Base-by-base conservation (phyloP, 2,329 filamentous ascomycete species). In the Monosporascus sp. region DNA sequence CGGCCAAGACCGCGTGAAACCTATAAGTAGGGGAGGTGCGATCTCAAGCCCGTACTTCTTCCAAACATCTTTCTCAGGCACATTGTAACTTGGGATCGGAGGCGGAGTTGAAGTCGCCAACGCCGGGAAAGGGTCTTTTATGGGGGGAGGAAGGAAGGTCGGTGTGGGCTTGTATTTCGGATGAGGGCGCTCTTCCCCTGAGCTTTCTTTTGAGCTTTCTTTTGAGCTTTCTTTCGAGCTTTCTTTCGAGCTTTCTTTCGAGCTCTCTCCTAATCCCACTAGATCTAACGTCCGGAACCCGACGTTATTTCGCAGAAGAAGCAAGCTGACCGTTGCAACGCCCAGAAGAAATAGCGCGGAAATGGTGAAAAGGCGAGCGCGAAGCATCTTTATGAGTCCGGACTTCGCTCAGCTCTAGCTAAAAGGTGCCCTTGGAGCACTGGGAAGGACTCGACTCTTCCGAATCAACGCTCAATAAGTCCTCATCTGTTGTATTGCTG, bases 1-100 rank as follows among this genome's bases (percentile, higher is more conserved):
- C 2, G 75, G 74, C 75, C 76, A 82, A 52, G 76, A 75, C 37
- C 79, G 71, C 0, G 80, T 82, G 67, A 84, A 84, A n/a, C 80
- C 78, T 55, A 84, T 81, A 48, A 83, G 70, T 8, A 84, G 71
- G 2, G 81, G 79, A 3, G 81, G 76, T 6, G 68, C 60, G 37
- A 66, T 55, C 5, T 68, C 62, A 46, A 75, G 60, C 50, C 67
- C 68, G 51, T 73, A 72, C 5, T 69, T 65, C 49, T 68, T 68
- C 60, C 72, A 69, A 4, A 71, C 62, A 52, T 74, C 67, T 39
- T 65, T 57, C 17, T 65, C 62, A 0, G 76, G 71, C 9, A 63
- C 50, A 56, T 79, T 79, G 69, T 76, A 78, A 24, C 60, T 54
- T 0, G 75, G 75, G 15, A 78, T 70, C 1, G 72, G 69, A 2